Evolutionary conservation across 768 basidiomycete genomes (phyloP).

Genomic region (Suillus paluster): DNA sequence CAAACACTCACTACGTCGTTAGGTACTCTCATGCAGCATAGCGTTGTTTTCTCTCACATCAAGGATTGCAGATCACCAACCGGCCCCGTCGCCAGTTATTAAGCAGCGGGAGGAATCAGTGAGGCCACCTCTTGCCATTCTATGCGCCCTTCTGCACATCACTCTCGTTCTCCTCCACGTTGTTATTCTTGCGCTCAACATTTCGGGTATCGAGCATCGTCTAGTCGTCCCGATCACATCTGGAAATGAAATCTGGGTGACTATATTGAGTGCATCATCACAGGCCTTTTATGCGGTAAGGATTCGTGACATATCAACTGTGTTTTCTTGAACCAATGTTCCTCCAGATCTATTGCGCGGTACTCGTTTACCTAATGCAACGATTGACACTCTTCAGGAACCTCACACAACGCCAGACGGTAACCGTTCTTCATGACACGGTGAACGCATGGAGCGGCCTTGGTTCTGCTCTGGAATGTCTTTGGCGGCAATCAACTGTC

Average conservation of each 20-base stretch:
- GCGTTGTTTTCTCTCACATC: not conserved
- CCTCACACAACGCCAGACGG: constrained; percentile 8
- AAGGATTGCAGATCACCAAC: not conserved
- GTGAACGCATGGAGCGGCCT: constrained; percentile 25
- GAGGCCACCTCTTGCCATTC: not conserved
- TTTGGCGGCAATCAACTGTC: constrained; percentile 21
- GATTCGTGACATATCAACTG: not conserved
- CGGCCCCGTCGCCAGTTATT: no score
- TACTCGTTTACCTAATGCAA: constrained; percentile 25
- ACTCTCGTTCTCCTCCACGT: constrained; percentile 3
- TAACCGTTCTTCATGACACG: constrained; percentile 26
- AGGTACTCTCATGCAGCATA: not conserved
- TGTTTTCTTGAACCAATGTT: not conserved
- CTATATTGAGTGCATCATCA: constrained; percentile 1
- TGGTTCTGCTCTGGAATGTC: constrained; percentile 19
- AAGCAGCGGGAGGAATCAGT: not conserved
- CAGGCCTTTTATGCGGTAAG: constrained; percentile 13
- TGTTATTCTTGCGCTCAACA: constrained; percentile 1
- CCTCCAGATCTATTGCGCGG: constrained; percentile 21
- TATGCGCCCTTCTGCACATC: constrained; percentile 1
- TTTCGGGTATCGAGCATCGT: constrained; percentile 5
- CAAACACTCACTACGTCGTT: not conserved
- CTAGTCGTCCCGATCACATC: constrained; percentile 6
- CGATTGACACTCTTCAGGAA: constrained; percentile 15
- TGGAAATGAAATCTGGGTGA: not conserved